Base-by-base conservation (phyloP, 306 rosid species). In the Elaeagnus macrophylla region DNA sequence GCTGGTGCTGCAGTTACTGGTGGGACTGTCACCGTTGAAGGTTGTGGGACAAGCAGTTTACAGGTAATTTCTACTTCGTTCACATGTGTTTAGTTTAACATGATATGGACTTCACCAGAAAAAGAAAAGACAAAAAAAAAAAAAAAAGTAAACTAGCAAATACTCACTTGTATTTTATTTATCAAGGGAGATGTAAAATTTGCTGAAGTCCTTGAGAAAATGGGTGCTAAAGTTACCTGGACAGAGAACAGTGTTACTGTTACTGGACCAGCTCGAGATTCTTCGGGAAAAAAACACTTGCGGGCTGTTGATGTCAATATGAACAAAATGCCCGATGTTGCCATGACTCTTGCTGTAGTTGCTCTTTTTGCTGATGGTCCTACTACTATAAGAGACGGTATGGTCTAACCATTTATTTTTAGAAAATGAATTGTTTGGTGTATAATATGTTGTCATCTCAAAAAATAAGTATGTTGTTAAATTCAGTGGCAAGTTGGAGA, bases 321-420 rank as follows among this genome's bases (percentile, higher is more conserved):
- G 99, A 93, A 93, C 84, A 93, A 93, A 84, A 93, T 93, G 99
- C 99, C 99, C 7, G 99, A 93, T 83, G 99, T 93, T 84, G 99
- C 96, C 54, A 93, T 93, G 99, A 93, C 99, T 12, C 99, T 93
- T 46, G 99, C 99, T 39, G 96, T 93, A 8, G 96, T 84, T 56
- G 99, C 99, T 37, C 81, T 93, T 25, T 93, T 84, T 59, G 96
- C 96, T 1, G 66, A 93, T 58, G 96, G 99, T 20, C 81, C 94
- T 51, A 84, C 96, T 59, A 54, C 82, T 44, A 88, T 93, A 14
- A 84, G 96, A 84, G 99, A 93, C 37, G 99, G 99, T 93, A 81
- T 13, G 79, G 18, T 72, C 71, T 50, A 13, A 47, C 42, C 52
- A 7, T 66, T 66, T 48, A 13, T 32, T 54, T 45, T 64, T 12